Percentiles rank a stretch among this genome's conserved stretches.
Evolutionary conservation across 2,329 filamentous ascomycete genomes (phyloP).

Genomic region (Fusarium piperis): DNA sequence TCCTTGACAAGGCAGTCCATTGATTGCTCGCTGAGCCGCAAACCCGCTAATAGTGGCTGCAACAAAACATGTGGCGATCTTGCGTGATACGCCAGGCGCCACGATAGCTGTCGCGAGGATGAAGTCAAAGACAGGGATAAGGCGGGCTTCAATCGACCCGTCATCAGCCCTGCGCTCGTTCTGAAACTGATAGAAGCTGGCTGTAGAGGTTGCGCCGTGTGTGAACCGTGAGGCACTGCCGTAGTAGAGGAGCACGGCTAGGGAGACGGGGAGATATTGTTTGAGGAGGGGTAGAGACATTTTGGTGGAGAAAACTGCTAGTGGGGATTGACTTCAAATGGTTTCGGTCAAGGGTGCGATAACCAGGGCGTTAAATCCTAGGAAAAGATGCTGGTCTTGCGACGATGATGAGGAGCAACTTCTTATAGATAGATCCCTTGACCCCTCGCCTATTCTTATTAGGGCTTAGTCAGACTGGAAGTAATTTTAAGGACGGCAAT

Average conservation of each 20-base stretch:
- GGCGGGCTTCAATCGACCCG: background rate
- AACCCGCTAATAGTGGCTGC: constrained; percentile 12
- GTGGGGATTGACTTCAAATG: background rate
- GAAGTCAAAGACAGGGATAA: constrained; percentile 21
- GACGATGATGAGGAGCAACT: background rate
- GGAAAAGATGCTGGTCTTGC: background rate
- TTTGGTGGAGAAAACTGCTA: background rate
- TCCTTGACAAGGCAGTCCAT: background rate
- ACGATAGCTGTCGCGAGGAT: constrained; percentile 12
- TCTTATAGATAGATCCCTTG: background rate
- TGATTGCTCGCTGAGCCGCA: constrained; percentile 4
- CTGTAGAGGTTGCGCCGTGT: constrained; percentile 19
- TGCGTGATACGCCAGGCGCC: background rate
- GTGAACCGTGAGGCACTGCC: constrained; percentile 29
- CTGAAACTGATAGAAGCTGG: constrained; percentile 20
- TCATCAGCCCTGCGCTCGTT: constrained; percentile 18
- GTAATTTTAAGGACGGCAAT: background rate
- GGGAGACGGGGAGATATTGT: constrained; percentile 9
- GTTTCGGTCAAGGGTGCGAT: fast-evolving
- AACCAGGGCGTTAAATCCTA: background rate
- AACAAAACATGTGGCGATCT: constrained; percentile 21
- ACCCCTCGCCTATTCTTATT: background rate
- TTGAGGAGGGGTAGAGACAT: background rate
- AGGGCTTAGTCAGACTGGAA: background rate
- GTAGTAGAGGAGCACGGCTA: constrained; percentile 21